phyloP scores from a whole-genome alignment of 768 basidiomycete genomes.

The Russula compacta region DNA sequence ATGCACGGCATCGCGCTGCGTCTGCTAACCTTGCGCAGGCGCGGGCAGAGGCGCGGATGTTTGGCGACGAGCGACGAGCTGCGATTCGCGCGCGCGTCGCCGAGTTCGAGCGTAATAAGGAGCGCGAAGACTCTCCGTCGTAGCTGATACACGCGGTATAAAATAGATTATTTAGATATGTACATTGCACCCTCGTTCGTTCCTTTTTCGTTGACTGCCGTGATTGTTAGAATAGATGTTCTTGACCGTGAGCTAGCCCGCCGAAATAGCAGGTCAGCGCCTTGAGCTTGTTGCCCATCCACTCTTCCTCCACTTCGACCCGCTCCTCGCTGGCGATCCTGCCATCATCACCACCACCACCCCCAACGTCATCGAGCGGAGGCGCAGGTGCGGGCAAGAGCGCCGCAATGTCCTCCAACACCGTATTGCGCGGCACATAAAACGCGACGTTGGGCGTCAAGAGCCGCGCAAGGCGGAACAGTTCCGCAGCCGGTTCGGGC shows the following conservation, averaged over 20 bases:
- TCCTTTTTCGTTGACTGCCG: neutral
- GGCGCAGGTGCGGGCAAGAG: conserved; percentile 29
- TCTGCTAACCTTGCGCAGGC: conserved; percentile 51
- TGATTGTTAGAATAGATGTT: conserved; percentile 40
- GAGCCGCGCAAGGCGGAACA: conserved; percentile 62
- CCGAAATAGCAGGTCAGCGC: conserved; percentile 94
- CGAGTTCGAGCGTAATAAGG: conserved; percentile 26
- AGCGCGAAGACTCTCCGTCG: neutral
- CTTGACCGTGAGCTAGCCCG: conserved; percentile 64
- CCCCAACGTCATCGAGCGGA: neutral
- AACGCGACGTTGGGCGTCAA: conserved; percentile 82
- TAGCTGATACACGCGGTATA: neutral
- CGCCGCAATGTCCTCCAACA: conserved; percentile 59
- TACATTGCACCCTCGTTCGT: neutral
- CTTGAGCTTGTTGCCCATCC: conserved; percentile 91
- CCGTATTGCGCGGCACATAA: conserved; percentile 79
- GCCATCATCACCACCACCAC: neutral
- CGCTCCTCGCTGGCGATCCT: conserved; percentile 34
- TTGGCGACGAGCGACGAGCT: conserved; percentile 44
- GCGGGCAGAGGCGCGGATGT: conserved; percentile 44
- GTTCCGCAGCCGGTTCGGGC: conserved; percentile 75
- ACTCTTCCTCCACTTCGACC: conserved; percentile 92
- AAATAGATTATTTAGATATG: neutral
- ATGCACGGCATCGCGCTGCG: conserved; percentile 42
- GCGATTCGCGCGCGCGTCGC: conserved; percentile 42